Evolutionary conservation across 768 basidiomycete species (phyloP).

Genomic region (Xerocomellus dryophilus): DNA sequence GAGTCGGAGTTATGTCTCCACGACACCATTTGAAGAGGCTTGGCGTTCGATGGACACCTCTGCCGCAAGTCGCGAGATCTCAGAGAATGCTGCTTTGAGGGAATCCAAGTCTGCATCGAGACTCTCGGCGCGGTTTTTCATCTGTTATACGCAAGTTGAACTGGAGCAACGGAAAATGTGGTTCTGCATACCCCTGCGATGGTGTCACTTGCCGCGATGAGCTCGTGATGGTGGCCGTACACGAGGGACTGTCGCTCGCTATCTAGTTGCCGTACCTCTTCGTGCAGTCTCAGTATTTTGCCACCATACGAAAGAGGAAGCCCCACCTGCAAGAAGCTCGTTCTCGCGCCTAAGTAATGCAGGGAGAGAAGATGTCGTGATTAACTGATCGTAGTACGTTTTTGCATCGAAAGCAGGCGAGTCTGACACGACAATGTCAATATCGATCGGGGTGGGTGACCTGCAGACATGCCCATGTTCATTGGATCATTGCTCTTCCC

Average conservation of each 20-base stretch:
- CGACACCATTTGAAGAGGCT: neutral
- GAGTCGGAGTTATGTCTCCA: neutral
- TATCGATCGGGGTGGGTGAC: neutral
- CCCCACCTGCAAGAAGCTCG: slow-evolving; percentile 67
- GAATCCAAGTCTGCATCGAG: slow-evolving; percentile 82
- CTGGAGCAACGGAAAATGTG: neutral
- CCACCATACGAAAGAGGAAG: neutral
- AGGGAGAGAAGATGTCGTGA: slow-evolving; percentile 74
- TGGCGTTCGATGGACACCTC: slow-evolving; percentile 56
- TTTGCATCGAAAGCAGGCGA: slow-evolving; percentile 80
- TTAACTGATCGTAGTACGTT: slow-evolving; percentile 81
- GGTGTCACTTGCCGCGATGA: slow-evolving; percentile 90
- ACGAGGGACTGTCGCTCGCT: slow-evolving; percentile 88
- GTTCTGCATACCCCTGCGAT: slow-evolving; percentile 66
- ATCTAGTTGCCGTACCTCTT: slow-evolving; percentile 86
- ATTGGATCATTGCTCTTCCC: slow-evolving; percentile 69
- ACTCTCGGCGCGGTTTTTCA: slow-evolving; percentile 84
- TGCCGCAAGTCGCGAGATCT: slow-evolving; percentile 75
- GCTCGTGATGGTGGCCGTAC: slow-evolving; percentile 93
- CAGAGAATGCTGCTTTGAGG: slow-evolving; percentile 76
- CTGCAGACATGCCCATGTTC: slow-evolving; percentile 60
- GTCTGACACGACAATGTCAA: slow-evolving; percentile 43
- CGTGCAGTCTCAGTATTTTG: slow-evolving; percentile 5
- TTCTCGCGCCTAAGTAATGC: slow-evolving; percentile 77
- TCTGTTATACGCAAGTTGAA: slow-evolving; percentile 43